Evolutionary conservation across 2,329 filamentous ascomycete genomes (phyloP).

Genomic region (Chrysosporium queenslandicum): DNA sequence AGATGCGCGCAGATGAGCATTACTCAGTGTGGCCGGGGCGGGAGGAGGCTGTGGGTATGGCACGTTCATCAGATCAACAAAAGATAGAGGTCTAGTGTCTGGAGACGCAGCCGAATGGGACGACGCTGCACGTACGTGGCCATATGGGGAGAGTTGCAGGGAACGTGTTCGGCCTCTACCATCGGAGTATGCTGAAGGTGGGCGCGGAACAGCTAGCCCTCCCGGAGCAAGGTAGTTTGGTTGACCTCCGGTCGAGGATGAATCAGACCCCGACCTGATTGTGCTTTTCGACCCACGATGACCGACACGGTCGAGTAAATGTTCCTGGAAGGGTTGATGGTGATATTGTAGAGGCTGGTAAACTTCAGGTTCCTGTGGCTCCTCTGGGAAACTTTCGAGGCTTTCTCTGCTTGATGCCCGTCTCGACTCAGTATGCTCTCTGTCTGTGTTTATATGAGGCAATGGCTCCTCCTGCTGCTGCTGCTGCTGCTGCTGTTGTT

Average conservation of each 20-base stretch:
- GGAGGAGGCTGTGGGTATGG: slow-evolving; percentile 73
- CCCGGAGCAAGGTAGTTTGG: slow-evolving; percentile 54
- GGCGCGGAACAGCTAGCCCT: slow-evolving; percentile 55
- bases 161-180: slow-evolving; percentile 52
- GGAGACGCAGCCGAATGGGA: slow-evolving; percentile 45
- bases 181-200: slow-evolving; percentile 63
- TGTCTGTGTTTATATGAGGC: slow-evolving; percentile 14
- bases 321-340: slow-evolving; percentile 40
- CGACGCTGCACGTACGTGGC: slow-evolving; percentile 42
- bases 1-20: slow-evolving; percentile 64
- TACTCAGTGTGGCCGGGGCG: slow-evolving; percentile 59
- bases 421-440: slow-evolving; percentile 18
- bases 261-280: slow-evolving; percentile 23
- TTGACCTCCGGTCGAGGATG: slow-evolving; percentile 38
- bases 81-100: slow-evolving; percentile 49
- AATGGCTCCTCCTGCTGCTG: too few species aligned
- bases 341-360: slow-evolving; percentile 44
- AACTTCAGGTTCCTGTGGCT: slow-evolving; percentile 24
- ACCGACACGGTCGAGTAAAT: slow-evolving; percentile 16
- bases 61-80: slow-evolving; percentile 52
- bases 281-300: slow-evolving; percentile 23
- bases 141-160: slow-evolving; percentile 41
- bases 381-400: slow-evolving; percentile 20
- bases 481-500: too few species aligned
- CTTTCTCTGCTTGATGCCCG: slow-evolving; percentile 28